Percentiles rank a stretch among this genome's conserved stretches.
Conservation (phyloP, 768 basidiomycete species). For the Suillus brevipes region DNA sequence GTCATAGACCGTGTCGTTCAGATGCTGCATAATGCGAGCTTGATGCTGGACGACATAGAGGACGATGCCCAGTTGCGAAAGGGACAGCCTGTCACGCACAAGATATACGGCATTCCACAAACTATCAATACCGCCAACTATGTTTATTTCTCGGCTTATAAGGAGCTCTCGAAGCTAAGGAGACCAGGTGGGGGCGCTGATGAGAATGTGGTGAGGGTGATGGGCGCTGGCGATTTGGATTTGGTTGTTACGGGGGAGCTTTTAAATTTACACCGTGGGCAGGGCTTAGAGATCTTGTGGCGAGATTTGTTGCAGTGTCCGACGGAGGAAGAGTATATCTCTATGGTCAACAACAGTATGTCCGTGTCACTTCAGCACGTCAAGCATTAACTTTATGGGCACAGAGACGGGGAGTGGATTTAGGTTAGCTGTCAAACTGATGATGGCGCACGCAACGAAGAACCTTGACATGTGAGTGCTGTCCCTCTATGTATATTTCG, state of each 20-base stretch:
- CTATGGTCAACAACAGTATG: constrained; percentile 94
- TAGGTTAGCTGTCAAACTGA: constrained; percentile 88
- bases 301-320: constrained; percentile 89
- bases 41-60: constrained; percentile 96
- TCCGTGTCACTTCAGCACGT: constrained; percentile 18
- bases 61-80: constrained; percentile 85
- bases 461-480: constrained; percentile 55
- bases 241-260: constrained; percentile 50
- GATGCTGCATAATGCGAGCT: constrained; percentile 93
- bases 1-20: constrained; percentile 81
- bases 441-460: constrained; percentile 86
- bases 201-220: constrained; percentile 10
- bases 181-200: neutral
- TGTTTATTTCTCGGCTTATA: constrained; percentile 91
- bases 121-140: constrained; percentile 98
- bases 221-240: constrained; percentile 81
- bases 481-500: neutral
- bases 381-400: constrained; percentile 6
- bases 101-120: constrained; percentile 95
- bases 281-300: constrained; percentile 95
- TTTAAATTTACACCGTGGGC: constrained; percentile 88
- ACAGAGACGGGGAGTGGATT: constrained; percentile 94
- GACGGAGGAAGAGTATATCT: constrained; percentile 90
- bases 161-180: constrained; percentile 55
- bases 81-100: constrained; percentile 87